phyloP scores from a whole-genome alignment of 805 yeast species.

The Naumovozyma baii region DNA sequence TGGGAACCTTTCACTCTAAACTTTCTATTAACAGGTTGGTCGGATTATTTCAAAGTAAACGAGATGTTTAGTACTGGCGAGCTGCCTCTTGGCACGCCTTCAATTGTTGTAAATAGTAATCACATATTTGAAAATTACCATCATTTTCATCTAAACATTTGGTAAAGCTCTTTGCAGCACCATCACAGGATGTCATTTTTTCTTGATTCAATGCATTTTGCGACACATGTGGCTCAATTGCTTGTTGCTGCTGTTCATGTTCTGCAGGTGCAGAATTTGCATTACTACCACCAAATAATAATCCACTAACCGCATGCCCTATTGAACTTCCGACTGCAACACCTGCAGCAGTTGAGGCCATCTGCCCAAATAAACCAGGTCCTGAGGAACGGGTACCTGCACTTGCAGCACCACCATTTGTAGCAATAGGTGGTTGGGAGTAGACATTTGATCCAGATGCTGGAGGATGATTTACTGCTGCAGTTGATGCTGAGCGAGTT shows the following conservation, averaged over 20 bases:
- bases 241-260: conserved; percentile 33
- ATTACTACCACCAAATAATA: conserved; percentile 71
- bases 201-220: conserved; percentile 27
- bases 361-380: conserved; percentile 90
- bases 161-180: conserved; percentile 89
- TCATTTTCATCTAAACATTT: conserved; percentile 87
- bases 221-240: conserved; percentile 19
- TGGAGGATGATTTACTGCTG: conserved; percentile 32
- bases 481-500: conserved; percentile 64
- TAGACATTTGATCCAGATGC: conserved; percentile 22
- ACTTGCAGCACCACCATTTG: conserved; percentile 18
- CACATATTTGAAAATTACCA: conserved; percentile 96
- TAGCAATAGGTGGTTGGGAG: conserved; percentile 46
- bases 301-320: conserved; percentile 84
- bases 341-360: conserved; percentile 99
- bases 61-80: conserved; percentile 47
- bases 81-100: conserved; percentile 96
- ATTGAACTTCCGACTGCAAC: conserved; percentile 97
- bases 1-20: no score
- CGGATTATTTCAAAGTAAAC: neutral
- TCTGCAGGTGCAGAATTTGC: conserved; percentile 42
- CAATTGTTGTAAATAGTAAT: conserved; percentile 91
- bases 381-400: conserved; percentile 42
- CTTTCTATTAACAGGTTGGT: no score
- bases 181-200: conserved; percentile 63